phyloP scores from a whole-genome alignment of 129 eudicot species.

The Artemisia tridentata region DNA sequence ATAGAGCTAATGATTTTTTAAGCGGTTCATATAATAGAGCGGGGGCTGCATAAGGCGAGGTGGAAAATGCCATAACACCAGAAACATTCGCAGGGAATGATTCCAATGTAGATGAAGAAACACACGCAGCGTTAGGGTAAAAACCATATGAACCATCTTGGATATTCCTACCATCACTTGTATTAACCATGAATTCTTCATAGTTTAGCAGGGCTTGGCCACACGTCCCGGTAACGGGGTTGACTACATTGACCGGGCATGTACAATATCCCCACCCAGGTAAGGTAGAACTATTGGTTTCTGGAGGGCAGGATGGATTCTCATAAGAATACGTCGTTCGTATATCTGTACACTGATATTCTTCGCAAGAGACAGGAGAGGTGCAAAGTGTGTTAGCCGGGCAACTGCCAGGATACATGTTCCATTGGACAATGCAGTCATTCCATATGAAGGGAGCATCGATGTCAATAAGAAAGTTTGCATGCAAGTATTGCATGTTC shows the following conservation, averaged over 20 bases:
- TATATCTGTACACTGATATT: conserved; percentile 27
- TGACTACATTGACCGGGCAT: conserved; percentile 30
- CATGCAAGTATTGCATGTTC: background rate
- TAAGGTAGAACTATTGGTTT: conserved; percentile 27
- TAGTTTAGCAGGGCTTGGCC: conserved; percentile 25
- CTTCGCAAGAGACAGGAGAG: conserved; percentile 28
- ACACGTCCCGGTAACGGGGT: conserved; percentile 35
- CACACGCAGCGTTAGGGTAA: conserved; percentile 24
- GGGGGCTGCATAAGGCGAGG: conserved; percentile 13
- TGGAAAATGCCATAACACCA: conserved; percentile 27
- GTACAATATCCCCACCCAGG: conserved; percentile 22
- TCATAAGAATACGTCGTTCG: conserved; percentile 18
- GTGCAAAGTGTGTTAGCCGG: conserved; percentile 17
- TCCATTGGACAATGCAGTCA: conserved; percentile 22
- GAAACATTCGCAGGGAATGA: conserved; percentile 23
- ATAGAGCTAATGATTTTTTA: conserved; percentile 17
- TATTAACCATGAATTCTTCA: conserved; percentile 5
- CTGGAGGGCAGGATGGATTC: conserved; percentile 20
- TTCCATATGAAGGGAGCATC: conserved; percentile 43
- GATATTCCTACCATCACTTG: conserved; percentile 24
- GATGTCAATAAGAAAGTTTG: conserved; percentile 44
- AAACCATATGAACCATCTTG: background rate
- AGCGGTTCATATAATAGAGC: background rate
- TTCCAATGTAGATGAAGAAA: conserved; percentile 17
- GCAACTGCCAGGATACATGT: conserved; percentile 11